Evolutionary conservation across 2,329 filamentous ascomycete genomes (phyloP).

Genomic region (Thielaviopsis euricoi): DNA sequence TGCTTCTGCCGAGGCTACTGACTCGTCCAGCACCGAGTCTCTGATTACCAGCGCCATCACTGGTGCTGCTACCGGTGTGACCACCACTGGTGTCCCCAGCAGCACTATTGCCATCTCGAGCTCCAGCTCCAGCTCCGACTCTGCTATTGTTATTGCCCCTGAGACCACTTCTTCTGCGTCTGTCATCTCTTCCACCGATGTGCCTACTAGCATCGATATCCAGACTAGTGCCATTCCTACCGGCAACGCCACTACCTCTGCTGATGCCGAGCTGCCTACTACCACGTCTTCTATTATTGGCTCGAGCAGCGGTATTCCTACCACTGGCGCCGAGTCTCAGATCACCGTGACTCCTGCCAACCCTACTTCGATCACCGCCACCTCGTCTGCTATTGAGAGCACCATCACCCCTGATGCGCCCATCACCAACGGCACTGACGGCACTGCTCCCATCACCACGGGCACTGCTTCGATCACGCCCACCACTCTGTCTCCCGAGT

Average conservation of each 20-base stretch:
- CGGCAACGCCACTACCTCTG: constrained; percentile 1
- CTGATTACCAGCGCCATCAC: constrained; percentile 5
- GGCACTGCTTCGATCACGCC: constrained; percentile 6
- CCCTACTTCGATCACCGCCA: constrained; percentile 1
- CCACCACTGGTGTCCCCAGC: background rate
- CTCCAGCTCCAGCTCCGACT: background rate
- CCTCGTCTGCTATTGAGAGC: constrained; percentile 5
- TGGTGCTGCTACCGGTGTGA: constrained; percentile 7
- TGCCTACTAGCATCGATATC: background rate
- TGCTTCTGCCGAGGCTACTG: constrained; percentile 12
- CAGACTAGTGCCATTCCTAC: background rate
- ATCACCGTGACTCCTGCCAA: constrained; percentile 6
- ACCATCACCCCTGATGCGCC: constrained; percentile 12
- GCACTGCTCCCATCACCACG: constrained; percentile 6
- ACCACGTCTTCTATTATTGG: constrained; percentile 4
- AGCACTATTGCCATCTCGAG: background rate
- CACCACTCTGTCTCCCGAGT: constrained; percentile 7
- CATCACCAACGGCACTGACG: constrained; percentile 6
- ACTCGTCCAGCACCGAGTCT: constrained; percentile 4
- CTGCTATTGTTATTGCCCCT: constrained; percentile 5
- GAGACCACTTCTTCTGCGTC: constrained; percentile 13
- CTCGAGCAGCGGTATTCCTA: constrained; percentile 3
- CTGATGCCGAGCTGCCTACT: constrained; percentile 6
- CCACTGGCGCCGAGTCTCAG: constrained; percentile 8
- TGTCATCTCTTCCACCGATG: constrained; percentile 12